Evolutionary conservation across 176 grass and related monocot species (phyloP).

Genomic region (Ensete ventricosum): DNA sequence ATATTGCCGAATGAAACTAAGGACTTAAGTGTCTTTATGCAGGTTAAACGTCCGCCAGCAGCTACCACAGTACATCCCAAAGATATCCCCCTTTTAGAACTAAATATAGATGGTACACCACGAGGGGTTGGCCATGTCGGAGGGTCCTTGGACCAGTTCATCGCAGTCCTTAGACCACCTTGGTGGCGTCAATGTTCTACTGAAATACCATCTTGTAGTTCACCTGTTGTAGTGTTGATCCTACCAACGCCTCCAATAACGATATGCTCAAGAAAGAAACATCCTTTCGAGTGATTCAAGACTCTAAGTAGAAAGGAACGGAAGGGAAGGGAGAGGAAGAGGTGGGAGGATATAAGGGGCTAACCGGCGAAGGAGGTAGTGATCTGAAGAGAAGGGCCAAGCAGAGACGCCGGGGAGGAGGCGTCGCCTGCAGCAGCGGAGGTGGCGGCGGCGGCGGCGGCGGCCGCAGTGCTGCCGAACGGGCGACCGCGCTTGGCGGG

Average conservation of each 20-base stretch:
- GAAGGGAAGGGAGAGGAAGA: background rate
- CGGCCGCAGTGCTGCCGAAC: slow-evolving; percentile 59
- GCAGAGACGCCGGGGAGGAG: slow-evolving; percentile 42
- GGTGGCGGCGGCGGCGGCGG: slow-evolving; percentile 20
- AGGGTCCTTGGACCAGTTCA: too few species aligned
- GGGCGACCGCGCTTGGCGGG: slow-evolving; percentile 88
- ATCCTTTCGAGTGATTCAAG: background rate
- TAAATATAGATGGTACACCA: too few species aligned
- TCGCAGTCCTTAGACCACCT: too few species aligned
- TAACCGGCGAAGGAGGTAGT: slow-evolving; percentile 53
- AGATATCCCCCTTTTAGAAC: too few species aligned
- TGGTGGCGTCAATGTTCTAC: too few species aligned
- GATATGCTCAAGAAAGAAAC: background rate
- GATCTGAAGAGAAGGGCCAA: slow-evolving; percentile 80
- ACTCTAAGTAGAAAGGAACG: background rate
- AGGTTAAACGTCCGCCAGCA: too few species aligned
- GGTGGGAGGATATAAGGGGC: background rate
- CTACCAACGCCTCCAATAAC: background rate
- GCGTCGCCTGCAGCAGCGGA: slow-evolving; percentile 30
- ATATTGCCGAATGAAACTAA: too few species aligned
- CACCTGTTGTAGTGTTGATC: too few species aligned
- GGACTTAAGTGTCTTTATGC: too few species aligned
- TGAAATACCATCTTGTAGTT: too few species aligned
- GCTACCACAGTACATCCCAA: too few species aligned
- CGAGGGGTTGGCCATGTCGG: too few species aligned